Evolutionary conservation across 2,329 filamentous ascomycete genomes (phyloP).

Genomic region (Bipolaris victoriae): DNA sequence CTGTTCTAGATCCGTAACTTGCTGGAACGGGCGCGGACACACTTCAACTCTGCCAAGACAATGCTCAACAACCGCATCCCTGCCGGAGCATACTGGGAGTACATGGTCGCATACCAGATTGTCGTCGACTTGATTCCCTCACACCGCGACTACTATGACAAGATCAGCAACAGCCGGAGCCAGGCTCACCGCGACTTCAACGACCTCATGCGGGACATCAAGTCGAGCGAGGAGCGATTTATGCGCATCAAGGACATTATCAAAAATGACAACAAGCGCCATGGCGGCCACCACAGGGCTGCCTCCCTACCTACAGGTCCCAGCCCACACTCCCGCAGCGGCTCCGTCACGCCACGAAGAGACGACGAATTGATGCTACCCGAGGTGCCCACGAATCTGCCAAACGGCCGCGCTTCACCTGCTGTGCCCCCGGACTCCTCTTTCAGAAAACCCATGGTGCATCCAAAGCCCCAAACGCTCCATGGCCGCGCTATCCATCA

Average conservation of each 20-base stretch:
- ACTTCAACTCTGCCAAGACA: slow-evolving; percentile 60
- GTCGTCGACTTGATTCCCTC: slow-evolving; percentile 75
- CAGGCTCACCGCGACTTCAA: slow-evolving; percentile 57
- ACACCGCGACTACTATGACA: slow-evolving; percentile 72
- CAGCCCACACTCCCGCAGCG: slow-evolving; percentile 27
- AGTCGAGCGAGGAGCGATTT: slow-evolving; percentile 52
- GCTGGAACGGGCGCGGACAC: slow-evolving; percentile 50
- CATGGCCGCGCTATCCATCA: slow-evolving; percentile 65
- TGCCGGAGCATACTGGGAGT: slow-evolving; percentile 82
- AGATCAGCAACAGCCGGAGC: slow-evolving; percentile 63
- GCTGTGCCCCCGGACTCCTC: slow-evolving; percentile 27
- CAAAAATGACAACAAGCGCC: slow-evolving; percentile 50
- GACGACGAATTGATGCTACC: slow-evolving; percentile 48
- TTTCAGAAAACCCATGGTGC: slow-evolving; percentile 52
- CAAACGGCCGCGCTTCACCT: slow-evolving; percentile 29
- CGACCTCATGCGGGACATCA: slow-evolving; percentile 37
- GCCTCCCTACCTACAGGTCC: slow-evolving; percentile 20
- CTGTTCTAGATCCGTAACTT: slow-evolving; percentile 48
- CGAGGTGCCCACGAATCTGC: slow-evolving; percentile 32
- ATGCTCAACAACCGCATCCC: slow-evolving; percentile 52
- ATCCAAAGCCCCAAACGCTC: slow-evolving; percentile 71
- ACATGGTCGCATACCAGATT: slow-evolving; percentile 80
- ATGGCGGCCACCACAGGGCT: slow-evolving; percentile 56
- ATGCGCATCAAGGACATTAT: slow-evolving; percentile 58
- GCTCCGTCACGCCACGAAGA: slow-evolving; percentile 14